phyloP scores from a whole-genome alignment of 1,139 yeast genomes.

The Meyerozyma elateridarum region DNA sequence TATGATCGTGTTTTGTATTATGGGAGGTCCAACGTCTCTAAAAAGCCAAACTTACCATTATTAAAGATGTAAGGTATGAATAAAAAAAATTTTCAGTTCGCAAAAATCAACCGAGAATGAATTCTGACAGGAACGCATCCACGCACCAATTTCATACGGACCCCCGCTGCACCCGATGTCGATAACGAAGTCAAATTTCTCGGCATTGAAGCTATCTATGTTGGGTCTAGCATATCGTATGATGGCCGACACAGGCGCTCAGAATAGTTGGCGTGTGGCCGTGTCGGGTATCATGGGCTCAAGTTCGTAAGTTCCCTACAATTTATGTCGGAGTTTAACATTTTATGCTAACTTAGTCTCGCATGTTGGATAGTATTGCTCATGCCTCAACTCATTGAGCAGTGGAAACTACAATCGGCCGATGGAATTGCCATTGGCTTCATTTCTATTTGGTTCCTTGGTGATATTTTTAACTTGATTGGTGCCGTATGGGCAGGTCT shows the following conservation, averaged over 20 bases:
- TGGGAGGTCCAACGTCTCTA: slow-evolving; percentile 5
- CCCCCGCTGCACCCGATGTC: too few relatives aligned
- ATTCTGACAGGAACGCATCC: too few relatives aligned
- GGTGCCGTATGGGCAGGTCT: slow-evolving; percentile 73
- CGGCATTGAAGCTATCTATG: neutral
- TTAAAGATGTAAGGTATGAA: neutral
- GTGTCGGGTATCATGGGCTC: slow-evolving; percentile 64
- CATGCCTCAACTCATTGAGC: slow-evolving; percentile 77
- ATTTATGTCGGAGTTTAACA: neutral
- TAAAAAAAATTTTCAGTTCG: slow-evolving; percentile 4
- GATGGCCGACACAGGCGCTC: neutral
- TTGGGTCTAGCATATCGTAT: neutral
- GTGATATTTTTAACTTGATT: slow-evolving; percentile 62
- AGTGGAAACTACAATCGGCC: slow-evolving; percentile 73
- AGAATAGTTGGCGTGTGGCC: neutral
- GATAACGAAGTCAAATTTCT: too few relatives aligned
- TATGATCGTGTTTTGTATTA: too few relatives aligned
- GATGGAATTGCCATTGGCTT: slow-evolving; percentile 76
- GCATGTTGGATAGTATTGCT: slow-evolving; percentile 81
- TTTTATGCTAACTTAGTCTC: slow-evolving; percentile 30
- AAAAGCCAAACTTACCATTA: slow-evolving; percentile 5
- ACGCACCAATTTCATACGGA: too few relatives aligned
- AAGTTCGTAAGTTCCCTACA: slow-evolving; percentile 38
- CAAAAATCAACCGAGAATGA: too few relatives aligned
- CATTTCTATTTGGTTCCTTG: slow-evolving; percentile 66